Evolutionary conservation across 208 protist species (phyloP).

Genomic region (Crithidia mellificae): DNA sequence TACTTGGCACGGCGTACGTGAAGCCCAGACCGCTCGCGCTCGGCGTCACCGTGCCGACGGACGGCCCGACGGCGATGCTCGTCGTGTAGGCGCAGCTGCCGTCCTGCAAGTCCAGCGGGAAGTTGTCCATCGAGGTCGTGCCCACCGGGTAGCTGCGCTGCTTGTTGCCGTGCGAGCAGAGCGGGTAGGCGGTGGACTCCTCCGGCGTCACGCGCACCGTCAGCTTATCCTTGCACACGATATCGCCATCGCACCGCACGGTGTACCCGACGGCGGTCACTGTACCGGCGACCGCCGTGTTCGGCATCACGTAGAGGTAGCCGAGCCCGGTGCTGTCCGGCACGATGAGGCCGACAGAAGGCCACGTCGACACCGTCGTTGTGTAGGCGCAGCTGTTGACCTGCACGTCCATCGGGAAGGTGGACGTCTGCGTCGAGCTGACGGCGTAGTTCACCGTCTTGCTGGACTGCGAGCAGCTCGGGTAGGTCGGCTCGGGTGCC

Average conservation of each 20-base stretch:
- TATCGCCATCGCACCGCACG: constrained; percentile 24
- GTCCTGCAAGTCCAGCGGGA: constrained; percentile 40
- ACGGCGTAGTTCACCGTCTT: constrained; percentile 24
- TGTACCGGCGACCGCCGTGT: constrained; percentile 12
- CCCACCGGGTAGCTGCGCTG: constrained; percentile 26
- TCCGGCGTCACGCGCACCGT: constrained; percentile 12
- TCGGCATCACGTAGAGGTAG: constrained; percentile 31
- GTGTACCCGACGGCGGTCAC: constrained; percentile 19
- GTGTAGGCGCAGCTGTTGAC: constrained; percentile 29
- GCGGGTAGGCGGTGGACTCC: background rate
- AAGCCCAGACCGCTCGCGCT: constrained; percentile 17
- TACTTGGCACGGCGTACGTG: constrained; percentile 25
- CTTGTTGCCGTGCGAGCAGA: constrained; percentile 31
- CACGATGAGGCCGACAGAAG: constrained; percentile 18
- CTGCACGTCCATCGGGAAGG: constrained; percentile 31
- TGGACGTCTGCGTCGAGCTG: constrained; percentile 20
- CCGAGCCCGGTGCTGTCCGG: constrained; percentile 23
- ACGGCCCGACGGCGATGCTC: constrained; percentile 20
- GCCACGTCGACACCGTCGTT: constrained; percentile 16
- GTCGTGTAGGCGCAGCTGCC: constrained; percentile 35
- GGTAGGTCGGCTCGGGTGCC: constrained; percentile 16
- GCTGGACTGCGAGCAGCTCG: constrained; percentile 23
- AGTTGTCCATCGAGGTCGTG: constrained; percentile 14
- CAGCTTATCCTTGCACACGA: constrained; percentile 39
- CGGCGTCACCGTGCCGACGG: constrained; percentile 28